phyloP scores from a whole-genome alignment of 495 filamentous ascomycete species.

The Pyronema omphalodes region DNA sequence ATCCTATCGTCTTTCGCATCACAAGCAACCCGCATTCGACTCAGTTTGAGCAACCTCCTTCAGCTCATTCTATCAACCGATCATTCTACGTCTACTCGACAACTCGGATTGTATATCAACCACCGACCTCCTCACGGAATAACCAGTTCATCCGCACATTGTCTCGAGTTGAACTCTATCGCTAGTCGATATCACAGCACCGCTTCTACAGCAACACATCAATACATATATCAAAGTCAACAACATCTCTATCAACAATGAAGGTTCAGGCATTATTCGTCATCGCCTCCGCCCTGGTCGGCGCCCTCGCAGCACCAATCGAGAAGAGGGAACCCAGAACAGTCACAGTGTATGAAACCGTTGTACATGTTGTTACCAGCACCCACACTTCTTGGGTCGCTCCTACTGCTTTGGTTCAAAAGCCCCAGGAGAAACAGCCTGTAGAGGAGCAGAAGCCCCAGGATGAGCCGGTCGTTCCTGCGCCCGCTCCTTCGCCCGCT shows the following conservation, averaged over 20 bases:
- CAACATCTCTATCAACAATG: slow-evolving; percentile 5
- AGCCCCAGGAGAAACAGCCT: neutral
- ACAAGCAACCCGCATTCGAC: neutral
- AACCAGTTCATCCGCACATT: neutral
- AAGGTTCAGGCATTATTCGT: slow-evolving; percentile 7
- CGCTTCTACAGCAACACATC: slow-evolving; percentile 4
- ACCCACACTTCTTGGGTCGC: slow-evolving; percentile 11
- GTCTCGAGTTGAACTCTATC: slow-evolving; percentile 3
- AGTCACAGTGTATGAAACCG: slow-evolving; percentile 8
- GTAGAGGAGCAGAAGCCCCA: neutral
- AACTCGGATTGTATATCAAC: slow-evolving; percentile 1
- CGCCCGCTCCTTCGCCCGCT: slow-evolving; percentile 1
- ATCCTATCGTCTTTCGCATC: neutral
- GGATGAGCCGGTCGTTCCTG: neutral
- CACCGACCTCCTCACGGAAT: neutral
- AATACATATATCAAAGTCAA: slow-evolving; percentile 11
- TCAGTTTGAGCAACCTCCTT: slow-evolving; percentile 2
- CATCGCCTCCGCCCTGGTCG: slow-evolving; percentile 13
- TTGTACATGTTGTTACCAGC: slow-evolving; percentile 4
- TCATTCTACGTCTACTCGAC: neutral
- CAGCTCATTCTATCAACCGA: neutral
- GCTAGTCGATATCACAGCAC: slow-evolving; percentile 16
- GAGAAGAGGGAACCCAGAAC: slow-evolving; percentile 7
- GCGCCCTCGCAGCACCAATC: slow-evolving; percentile 13
- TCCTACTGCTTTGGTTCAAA: neutral